Conservation (phyloP, 257 asterid species). For the Scutellaria baicalensis region DNA sequence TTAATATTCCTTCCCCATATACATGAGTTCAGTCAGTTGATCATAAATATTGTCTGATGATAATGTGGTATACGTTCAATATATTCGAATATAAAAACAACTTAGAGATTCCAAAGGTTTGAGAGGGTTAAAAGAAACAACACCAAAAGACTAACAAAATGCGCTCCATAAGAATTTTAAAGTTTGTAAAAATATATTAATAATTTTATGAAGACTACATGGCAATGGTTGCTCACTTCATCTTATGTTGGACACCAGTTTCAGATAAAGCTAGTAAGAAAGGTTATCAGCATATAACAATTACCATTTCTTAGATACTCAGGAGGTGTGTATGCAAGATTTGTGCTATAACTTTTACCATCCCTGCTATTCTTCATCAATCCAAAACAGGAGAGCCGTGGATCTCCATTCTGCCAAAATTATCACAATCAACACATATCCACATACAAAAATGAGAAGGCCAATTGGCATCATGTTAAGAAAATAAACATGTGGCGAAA, state of each 20-base stretch:
- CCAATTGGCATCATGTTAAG: background rate
- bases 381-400: conserved; percentile 94
- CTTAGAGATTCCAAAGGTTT: background rate
- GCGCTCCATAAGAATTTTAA: background rate
- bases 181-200: background rate
- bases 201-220: background rate
- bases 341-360: conserved; percentile 97
- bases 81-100: background rate
- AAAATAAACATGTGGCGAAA: background rate
- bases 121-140: conserved; percentile 4
- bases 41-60: background rate
- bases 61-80: background rate
- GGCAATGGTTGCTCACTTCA: background rate
- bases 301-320: conserved; percentile 93
- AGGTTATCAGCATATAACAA: background rate
- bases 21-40: background rate
- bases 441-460: background rate
- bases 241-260: background rate
- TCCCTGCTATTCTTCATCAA: conserved; percentile 98
- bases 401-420: conserved; percentile 80
- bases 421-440: conserved; percentile 17
- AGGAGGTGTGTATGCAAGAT: conserved; percentile 98
- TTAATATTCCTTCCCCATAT: background rate
- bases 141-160: background rate
- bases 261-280: background rate